Conservation (phyloP, 1,139 yeast genomes). For the Blastobotrys proliferans region DNA sequence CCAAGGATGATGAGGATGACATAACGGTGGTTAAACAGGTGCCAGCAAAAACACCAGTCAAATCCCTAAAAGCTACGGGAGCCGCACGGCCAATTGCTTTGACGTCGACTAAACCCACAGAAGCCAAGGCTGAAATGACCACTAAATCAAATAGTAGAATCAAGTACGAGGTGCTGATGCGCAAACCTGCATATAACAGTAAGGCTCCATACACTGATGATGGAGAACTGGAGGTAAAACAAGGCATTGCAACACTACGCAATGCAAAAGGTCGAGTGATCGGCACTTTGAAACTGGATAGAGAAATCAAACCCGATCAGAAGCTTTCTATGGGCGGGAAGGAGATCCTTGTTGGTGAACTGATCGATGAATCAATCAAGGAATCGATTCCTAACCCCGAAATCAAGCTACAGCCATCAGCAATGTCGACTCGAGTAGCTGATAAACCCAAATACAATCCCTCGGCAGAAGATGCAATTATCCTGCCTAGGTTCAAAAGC, state of each 20-base stretch:
- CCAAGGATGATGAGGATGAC: neutral
- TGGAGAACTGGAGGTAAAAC: constrained; percentile 2
- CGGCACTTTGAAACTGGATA: constrained; percentile 1
- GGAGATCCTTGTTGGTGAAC: constrained; percentile 13
- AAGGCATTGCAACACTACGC: constrained; percentile 1
- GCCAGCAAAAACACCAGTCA: neutral
- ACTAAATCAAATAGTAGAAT: neutral
- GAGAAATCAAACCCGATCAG: constrained; percentile 5
- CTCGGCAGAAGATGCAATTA: constrained; percentile 39
- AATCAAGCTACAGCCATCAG: neutral
- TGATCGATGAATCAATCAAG: neutral
- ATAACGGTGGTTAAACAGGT: neutral
- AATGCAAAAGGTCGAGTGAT: constrained; percentile 6
- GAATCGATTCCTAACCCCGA: neutral
- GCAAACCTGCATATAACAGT: constrained; percentile 4
- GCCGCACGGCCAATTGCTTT: neutral
- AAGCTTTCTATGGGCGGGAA: constrained; percentile 13
- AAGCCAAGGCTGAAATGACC: neutral
- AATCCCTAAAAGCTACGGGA: neutral
- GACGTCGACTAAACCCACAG: neutral
- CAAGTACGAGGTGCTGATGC: constrained; percentile 8
- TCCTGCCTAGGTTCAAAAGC: constrained; percentile 40
- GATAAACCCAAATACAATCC: constrained; percentile 42
- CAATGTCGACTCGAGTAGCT: constrained; percentile 1
- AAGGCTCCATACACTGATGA: constrained; percentile 9